Evolutionary conservation across 1,284 basidiomycete genomes (phyloP).

Genomic region (Sparassis latifolia): DNA sequence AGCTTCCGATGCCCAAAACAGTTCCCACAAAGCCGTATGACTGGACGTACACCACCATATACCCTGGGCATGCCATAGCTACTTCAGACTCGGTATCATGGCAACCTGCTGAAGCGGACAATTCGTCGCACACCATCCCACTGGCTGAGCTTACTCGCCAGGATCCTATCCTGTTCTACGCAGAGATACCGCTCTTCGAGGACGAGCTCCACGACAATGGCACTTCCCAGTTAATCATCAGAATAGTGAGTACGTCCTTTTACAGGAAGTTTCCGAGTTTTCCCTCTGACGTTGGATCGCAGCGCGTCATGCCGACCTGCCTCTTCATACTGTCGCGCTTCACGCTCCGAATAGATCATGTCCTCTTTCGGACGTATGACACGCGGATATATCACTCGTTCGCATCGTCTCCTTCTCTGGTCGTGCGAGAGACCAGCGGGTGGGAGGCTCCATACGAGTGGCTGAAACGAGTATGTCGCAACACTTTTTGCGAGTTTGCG

Average conservation of each 20-base stretch:
- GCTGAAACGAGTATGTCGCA: conserved; percentile 64
- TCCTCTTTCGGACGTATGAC: conserved; percentile 89
- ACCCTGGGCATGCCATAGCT: conserved; percentile 55
- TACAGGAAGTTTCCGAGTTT: conserved; percentile 1
- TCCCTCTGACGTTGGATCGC: not conserved
- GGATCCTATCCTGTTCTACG: conserved; percentile 93
- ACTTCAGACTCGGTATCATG: conserved; percentile 30
- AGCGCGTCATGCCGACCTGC: conserved; percentile 98
- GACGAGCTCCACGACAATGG: conserved; percentile 96
- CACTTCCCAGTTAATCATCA: conserved; percentile 71
- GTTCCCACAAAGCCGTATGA: conserved; percentile 86
- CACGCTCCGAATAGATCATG: conserved; percentile 92
- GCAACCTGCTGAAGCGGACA: conserved; percentile 46
- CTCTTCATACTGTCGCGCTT: conserved; percentile 89
- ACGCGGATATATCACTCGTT: conserved; percentile 90
- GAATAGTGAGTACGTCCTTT: conserved; percentile 63
- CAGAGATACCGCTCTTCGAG: conserved; percentile 88
- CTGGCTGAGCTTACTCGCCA: conserved; percentile 79
- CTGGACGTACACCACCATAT: conserved; percentile 96
- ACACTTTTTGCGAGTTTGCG: not conserved
- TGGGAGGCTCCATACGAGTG: conserved; percentile 86
- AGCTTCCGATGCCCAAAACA: conserved; percentile 64
- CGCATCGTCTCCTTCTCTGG: conserved; percentile 43
- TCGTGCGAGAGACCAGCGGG: conserved; percentile 82
- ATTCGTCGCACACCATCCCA: conserved; percentile 62